phyloP scores from a whole-genome alignment of 108 stramenopile genomes.

The Nitzschia inconspicua region DNA sequence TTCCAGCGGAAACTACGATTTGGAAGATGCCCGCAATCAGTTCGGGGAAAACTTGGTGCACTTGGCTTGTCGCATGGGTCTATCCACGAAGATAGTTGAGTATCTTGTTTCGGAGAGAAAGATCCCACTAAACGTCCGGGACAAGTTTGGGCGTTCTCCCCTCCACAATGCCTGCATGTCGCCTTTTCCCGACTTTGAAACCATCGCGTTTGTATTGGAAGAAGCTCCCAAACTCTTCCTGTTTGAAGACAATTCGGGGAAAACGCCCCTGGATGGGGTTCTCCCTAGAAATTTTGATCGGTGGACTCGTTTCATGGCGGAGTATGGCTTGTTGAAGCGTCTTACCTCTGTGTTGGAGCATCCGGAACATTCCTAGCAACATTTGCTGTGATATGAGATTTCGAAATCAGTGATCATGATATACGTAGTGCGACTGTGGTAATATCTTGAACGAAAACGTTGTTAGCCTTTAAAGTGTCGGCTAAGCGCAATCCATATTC shows the following conservation, averaged over 20 bases:
- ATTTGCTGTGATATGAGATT: no score
- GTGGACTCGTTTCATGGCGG: slow-evolving; percentile 5
- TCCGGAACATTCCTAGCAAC: no score
- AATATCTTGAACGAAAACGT: no score
- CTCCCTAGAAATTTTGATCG: background rate
- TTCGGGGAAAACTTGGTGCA: slow-evolving; percentile 82
- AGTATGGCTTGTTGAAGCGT: background rate
- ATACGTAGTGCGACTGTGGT: no score
- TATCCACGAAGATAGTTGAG: slow-evolving; percentile 10
- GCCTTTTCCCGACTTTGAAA: slow-evolving; percentile 39
- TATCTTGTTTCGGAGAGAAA: slow-evolving; percentile 47
- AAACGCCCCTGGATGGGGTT: slow-evolving; percentile 21
- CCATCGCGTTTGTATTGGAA: slow-evolving; percentile 21
- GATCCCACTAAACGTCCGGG: slow-evolving; percentile 46
- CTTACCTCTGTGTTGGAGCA: no score
- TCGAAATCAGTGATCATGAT: no score
- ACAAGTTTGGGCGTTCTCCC: slow-evolving; percentile 73
- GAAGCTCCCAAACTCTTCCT: slow-evolving; percentile 23
- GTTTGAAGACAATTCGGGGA: slow-evolving; percentile 27
- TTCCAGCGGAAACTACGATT: slow-evolving; percentile 1
- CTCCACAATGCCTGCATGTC: slow-evolving; percentile 83
- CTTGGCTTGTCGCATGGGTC: slow-evolving; percentile 64
- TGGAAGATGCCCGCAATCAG: slow-evolving; percentile 34
- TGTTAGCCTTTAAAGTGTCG: no score
- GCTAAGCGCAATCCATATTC: no score